Percentiles rank a stretch among this genome's conserved stretches.
These are phyloP conservation scores for Pisolithus marmoratus DNA, from an alignment of 768 basidiomycete species.

Conservation along the genomic window DNA sequence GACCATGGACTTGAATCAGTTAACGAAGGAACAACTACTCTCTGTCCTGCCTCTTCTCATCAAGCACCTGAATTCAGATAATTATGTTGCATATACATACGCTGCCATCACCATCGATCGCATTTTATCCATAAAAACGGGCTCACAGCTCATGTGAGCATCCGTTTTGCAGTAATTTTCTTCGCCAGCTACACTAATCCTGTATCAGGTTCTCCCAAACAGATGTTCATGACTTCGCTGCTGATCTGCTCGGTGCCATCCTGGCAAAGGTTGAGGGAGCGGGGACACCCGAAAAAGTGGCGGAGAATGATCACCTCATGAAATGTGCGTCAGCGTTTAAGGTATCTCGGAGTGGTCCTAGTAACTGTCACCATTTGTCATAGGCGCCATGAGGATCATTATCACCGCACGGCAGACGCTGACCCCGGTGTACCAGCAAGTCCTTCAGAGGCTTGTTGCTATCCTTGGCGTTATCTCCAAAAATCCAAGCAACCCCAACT, in stretches of 20 bases:
- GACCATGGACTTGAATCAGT: constrained; percentile 32
- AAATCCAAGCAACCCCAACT: constrained; percentile 96
- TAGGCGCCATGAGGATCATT: constrained; percentile 91
- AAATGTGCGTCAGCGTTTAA: constrained; percentile 57
- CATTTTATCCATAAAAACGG: constrained; percentile 84
- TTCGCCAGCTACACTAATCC: not conserved
- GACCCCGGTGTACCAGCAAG: constrained; percentile 56
- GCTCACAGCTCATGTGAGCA: constrained; percentile 65
- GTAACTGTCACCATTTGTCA: not conserved
- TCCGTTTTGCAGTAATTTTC: not conserved
- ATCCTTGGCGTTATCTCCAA: constrained; percentile 87
- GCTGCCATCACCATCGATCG: constrained; percentile 98
- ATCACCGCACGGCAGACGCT: constrained; percentile 81
- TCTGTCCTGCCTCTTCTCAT: constrained; percentile 85
- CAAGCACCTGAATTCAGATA: constrained; percentile 72
- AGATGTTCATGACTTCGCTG: constrained; percentile 82
- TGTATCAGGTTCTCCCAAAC: constrained; percentile 73
- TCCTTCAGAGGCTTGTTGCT: constrained; percentile 67
- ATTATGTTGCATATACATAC: constrained; percentile 93
- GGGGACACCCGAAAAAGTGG: constrained; percentile 82
- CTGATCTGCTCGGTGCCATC: constrained; percentile 62
- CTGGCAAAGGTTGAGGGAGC: constrained; percentile 76
- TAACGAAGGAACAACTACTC: constrained; percentile 90
- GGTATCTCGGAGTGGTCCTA: not conserved
- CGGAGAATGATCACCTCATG: constrained; percentile 98